Conservation (phyloP, 768 basidiomycete species). For the Tricholomella constricta region DNA sequence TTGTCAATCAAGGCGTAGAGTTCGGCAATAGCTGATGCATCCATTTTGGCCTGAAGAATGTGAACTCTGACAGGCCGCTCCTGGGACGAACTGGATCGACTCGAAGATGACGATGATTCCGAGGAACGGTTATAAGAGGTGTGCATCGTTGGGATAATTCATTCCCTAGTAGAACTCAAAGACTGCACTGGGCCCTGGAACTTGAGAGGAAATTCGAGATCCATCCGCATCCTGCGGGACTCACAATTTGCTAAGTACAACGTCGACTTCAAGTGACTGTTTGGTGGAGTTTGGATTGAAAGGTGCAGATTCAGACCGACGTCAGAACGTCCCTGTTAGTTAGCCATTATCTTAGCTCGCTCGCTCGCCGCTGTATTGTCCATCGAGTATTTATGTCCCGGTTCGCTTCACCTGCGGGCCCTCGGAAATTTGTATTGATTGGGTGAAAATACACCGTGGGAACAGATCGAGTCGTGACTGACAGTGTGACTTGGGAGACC, state of each 20-base stretch:
- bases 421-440: conserved; percentile 1
- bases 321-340: not conserved
- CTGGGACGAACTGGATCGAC: not conserved
- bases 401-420: not conserved
- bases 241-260: not conserved
- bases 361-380: not conserved
- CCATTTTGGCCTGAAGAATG: conserved; percentile 42
- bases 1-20: conserved; percentile 39
- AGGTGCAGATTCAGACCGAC: not conserved
- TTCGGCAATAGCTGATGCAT: conserved; percentile 32
- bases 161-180: not conserved
- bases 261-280: not conserved
- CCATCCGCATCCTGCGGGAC: not conserved
- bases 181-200: not conserved
- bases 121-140: not conserved
- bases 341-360: not conserved
- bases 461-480: conserved; percentile 21
- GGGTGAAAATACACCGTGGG: conserved; percentile 25
- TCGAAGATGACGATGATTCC: not conserved
- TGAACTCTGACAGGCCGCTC: conserved; percentile 27
- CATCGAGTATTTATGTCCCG: not conserved
- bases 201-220: not conserved
- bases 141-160: not conserved
- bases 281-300: conserved; percentile 1
- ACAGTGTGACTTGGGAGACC: not conserved